Evolutionary conservation across 2,329 filamentous ascomycete genomes (phyloP).

Genomic region (Alternaria atra): DNA sequence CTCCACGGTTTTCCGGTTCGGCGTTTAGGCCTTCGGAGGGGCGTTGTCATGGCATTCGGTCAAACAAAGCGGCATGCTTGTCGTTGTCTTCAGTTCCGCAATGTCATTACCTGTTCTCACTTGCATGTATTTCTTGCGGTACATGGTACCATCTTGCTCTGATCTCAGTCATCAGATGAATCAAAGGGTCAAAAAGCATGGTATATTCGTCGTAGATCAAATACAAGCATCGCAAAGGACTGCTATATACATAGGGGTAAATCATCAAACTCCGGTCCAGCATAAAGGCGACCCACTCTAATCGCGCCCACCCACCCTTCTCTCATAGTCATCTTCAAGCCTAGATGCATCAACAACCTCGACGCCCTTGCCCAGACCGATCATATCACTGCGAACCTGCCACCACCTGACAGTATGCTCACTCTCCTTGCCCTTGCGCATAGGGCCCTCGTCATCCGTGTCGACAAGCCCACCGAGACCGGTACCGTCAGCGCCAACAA

Average conservation of each 20-base stretch:
- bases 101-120: background rate
- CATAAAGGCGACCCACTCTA: slow-evolving; percentile 24
- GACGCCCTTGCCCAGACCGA: slow-evolving; percentile 86
- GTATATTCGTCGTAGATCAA: slow-evolving; percentile 15
- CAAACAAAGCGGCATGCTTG: background rate
- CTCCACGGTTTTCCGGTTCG: background rate
- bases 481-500: slow-evolving; percentile 61
- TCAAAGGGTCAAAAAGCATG: slow-evolving; percentile 2
- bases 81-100: background rate
- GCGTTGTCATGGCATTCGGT: background rate
- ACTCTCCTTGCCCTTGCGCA: slow-evolving; percentile 33
- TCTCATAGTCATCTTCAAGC: slow-evolving; percentile 86
- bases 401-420: slow-evolving; percentile 68
- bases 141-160: background rate
- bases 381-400: slow-evolving; percentile 76
- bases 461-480: slow-evolving; percentile 63
- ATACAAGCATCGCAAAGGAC: slow-evolving; percentile 5
- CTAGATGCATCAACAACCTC: slow-evolving; percentile 85
- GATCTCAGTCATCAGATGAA: background rate
- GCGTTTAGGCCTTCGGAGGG: background rate
- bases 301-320: slow-evolving; percentile 73
- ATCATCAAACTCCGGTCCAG: slow-evolving; percentile 9
- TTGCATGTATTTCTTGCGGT: background rate
- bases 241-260: slow-evolving; percentile 9
- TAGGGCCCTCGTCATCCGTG: slow-evolving; percentile 65